Evolutionary conservation across 208 protist species (phyloP).

Genomic region (Crithidia sp.): DNA sequence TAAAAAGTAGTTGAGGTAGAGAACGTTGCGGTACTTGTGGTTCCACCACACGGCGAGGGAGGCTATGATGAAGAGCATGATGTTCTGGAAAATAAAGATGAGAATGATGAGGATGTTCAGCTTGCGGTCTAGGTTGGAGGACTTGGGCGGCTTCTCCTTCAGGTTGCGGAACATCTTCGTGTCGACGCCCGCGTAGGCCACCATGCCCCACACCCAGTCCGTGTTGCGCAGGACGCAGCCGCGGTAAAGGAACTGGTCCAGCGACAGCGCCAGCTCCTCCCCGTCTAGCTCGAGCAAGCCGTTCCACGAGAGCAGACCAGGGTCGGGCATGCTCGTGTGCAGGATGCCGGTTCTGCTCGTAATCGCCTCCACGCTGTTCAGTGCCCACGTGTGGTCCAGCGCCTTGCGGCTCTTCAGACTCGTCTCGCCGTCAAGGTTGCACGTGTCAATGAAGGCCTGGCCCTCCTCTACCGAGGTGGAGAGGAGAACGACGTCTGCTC

Average conservation of each 20-base stretch:
- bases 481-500: conserved; percentile 89
- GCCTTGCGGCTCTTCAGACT: conserved; percentile 86
- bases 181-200: conserved; percentile 92
- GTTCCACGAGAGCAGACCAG: conserved; percentile 77
- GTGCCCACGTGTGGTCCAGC: conserved; percentile 62
- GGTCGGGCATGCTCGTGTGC: conserved; percentile 69
- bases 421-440: conserved; percentile 92
- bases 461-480: conserved; percentile 73
- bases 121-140: conserved; percentile 87
- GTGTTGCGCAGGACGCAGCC: conserved; percentile 93
- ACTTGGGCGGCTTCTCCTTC: conserved; percentile 84
- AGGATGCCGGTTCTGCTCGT: conserved; percentile 33
- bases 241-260: conserved; percentile 92
- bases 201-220: conserved; percentile 92
- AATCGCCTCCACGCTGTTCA: conserved; percentile 49
- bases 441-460: conserved; percentile 92
- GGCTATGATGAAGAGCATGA: conserved; percentile 71
- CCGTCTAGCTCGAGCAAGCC: conserved; percentile 68
- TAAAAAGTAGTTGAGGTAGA: conserved; percentile 76
- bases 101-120: conserved; percentile 85
- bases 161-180: conserved; percentile 94
- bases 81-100: conserved; percentile 78
- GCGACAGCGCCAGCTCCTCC: conserved; percentile 54
- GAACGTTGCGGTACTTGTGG: conserved; percentile 44
- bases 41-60: conserved; percentile 76